Base-by-base conservation (phyloP, 2,329 filamentous ascomycete genomes). In the Coniochaeta hoffmannii region DNA sequence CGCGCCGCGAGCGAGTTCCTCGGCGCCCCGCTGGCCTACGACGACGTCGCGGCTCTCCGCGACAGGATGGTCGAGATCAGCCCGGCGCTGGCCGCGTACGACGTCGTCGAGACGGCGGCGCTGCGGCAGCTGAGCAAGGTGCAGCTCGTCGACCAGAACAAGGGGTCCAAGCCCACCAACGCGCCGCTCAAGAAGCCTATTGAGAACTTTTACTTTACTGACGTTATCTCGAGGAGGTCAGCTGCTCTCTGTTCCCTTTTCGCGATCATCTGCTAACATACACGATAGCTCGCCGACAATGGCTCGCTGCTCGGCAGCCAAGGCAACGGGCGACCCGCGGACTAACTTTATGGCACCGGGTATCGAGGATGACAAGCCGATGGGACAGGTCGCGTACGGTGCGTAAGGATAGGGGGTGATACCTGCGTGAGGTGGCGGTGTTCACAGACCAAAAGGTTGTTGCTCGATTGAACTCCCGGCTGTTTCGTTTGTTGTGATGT, bases 201-300 rank as follows among this genome's bases (percentile, higher is more conserved):
- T 64, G 86, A 96, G 66, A 90, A 99, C 78, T 99, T 99, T 73
- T 99, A 92, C 78, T 96, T 97, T 75, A 99, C 94, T 71, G 93
- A 99, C 74, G 85, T 87, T 57, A 97, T 99, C 72, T 96, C 92
- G 36, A 87, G 94, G 82, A 97, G 90, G 90, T 94, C 77, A 72
- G 85, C 77, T 49, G 44, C 12, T 4, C 6, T 28, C 46, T 5
- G 49, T 30, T 17, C n/a, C 19, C 17, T 53, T 53, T 7, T 22
- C 12, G 4, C 24, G 14, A 32, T 11, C 2, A 19, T 11, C 28
- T 53, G n/a, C 30, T 50, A 55, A 15, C 54, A 31, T 32, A 35
- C 15, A n/a, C n/a, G 46, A 17, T 59, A 96, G 92, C 78, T 97
- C 92, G 60, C 92, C 94, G 53, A 99, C 94, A 57, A 99, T 99